Evolutionary conservation across 371 early-diverging fungal genomes (phyloP).

Genomic region (Saksenaea oblongispora): DNA sequence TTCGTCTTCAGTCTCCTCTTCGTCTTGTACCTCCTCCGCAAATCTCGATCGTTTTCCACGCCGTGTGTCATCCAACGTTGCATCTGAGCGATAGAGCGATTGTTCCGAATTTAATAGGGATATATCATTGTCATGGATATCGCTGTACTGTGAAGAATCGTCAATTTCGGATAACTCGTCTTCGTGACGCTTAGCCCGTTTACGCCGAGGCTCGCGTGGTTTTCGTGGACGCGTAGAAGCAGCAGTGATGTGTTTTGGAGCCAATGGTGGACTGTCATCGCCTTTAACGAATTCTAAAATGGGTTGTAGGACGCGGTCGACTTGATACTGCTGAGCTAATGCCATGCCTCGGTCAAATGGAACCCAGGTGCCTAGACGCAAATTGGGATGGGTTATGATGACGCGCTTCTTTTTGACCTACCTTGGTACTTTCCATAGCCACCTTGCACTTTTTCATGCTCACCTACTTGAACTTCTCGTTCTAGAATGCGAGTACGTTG

Average conservation of each 20-base stretch:
- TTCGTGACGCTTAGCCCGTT: not conserved
- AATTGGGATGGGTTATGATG: not conserved
- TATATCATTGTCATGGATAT: not conserved
- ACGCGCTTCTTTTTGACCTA: constrained; percentile 37
- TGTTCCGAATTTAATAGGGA: not conserved
- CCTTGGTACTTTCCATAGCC: constrained; percentile 96
- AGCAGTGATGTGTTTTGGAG: constrained; percentile 44
- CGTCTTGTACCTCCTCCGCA: constrained; percentile 14
- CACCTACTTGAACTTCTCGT: constrained; percentile 73
- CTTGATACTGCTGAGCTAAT: constrained; percentile 55
- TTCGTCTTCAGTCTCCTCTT: constrained; percentile 18
- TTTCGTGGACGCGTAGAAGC: constrained; percentile 15
- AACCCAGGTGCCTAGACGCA: constrained; percentile 59
- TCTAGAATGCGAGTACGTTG: constrained; percentile 88
- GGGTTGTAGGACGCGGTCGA: constrained; percentile 35
- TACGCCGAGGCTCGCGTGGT: not conserved
- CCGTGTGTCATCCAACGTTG: not conserved
- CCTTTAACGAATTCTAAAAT: constrained; percentile 37
- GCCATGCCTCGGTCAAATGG: constrained; percentile 78
- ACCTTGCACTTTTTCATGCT: constrained; percentile 91
- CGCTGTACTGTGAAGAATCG: not conserved
- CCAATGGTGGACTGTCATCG: constrained; percentile 41
- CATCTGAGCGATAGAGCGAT: not conserved
- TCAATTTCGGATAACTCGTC: constrained; percentile 1
- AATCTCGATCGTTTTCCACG: not conserved